Evolutionary conservation across 192 early-diverging fungal genomes (phyloP), one percentile per base, ranked within the genome.

Genomic region (Chytriomyces sp.): DNA sequence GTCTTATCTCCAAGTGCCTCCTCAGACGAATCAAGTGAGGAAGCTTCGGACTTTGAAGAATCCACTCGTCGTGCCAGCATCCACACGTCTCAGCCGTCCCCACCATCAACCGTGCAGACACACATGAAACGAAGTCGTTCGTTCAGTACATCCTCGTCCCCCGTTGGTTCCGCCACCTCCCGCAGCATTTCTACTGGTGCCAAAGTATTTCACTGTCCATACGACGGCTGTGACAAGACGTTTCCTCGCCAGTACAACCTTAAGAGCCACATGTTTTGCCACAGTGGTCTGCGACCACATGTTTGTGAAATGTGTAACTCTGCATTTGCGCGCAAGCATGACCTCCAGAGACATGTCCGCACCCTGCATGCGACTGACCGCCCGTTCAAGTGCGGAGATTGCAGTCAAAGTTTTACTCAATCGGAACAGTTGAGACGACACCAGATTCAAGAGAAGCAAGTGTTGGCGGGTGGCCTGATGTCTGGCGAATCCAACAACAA

Each of bases 211-310:
- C 24, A 4, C 11, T 87, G 86, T 68, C 74, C 83, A 11, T 77
- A 80, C 26, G 81, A 87, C 6, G 76, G 87, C 18, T 96, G 95
- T 72, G 67, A 83, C 48, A 86, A 89, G 65, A 79, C 84, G 53
- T 97, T 97, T 80, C 90, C 92, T 0, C 84, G 94, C 46, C 88
- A 87, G 46, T 97, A 91, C 78, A 97, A 95, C 78, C 86, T 97
- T 45, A 90, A 90, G 78, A 91, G 91, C 0, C 94, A 97, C 74
- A 81, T 90, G 69, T 81, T 88, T 49, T 91, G 90, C 9, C 95
- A 96, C 81, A 50, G 67, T 1, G 79, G 80, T 44, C 72, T 77
- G 64, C 75, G 79, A 0, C 81, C 93, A 5, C 91, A 89, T 79
- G 76, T 76, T 44, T 94, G 94, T 65, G 65, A 80, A 26, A 46